A percentile compares a stretch with the other conserved stretches of the same genome.
Conservation (phyloP, 768 basidiomycete genomes). For the Naganishia kalamii region DNA sequence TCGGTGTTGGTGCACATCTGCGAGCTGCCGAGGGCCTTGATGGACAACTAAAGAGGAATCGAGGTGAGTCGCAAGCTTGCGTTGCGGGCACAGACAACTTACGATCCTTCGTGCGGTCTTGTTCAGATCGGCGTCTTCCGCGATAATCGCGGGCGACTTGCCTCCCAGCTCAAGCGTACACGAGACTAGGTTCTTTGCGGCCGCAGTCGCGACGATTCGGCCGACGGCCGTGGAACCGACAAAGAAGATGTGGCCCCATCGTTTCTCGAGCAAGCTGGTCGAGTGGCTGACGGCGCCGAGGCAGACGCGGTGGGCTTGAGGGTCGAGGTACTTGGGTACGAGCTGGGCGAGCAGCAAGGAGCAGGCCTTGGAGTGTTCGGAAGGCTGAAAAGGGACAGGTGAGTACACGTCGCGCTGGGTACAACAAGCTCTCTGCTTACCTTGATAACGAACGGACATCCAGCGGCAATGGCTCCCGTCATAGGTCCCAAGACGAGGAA, state of each 20-base stretch:
- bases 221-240: constrained; percentile 44
- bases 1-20: constrained; percentile 44
- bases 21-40: constrained; percentile 38
- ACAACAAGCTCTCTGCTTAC: constrained; percentile 23
- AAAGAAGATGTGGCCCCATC: constrained; percentile 47
- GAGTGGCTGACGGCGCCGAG: constrained; percentile 37
- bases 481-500: constrained; percentile 39
- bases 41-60: constrained; percentile 23
- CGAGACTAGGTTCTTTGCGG: constrained; percentile 45
- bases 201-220: constrained; percentile 39
- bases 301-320: constrained; percentile 39
- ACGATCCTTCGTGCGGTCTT: constrained; percentile 37
- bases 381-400: constrained; percentile 30
- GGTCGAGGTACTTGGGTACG: constrained; percentile 40
- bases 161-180: constrained; percentile 46
- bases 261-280: constrained; percentile 35
- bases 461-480: constrained; percentile 45
- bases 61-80: neutral
- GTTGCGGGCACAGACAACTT: neutral
- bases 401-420: neutral
- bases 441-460: constrained; percentile 45
- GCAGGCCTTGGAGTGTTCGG: constrained; percentile 37
- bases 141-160: constrained; percentile 44
- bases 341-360: constrained; percentile 38
- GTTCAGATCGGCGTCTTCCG: constrained; percentile 35